Conservation (phyloP, 2,329 filamentous ascomycete species). For the Plenodomus lindquistii region DNA sequence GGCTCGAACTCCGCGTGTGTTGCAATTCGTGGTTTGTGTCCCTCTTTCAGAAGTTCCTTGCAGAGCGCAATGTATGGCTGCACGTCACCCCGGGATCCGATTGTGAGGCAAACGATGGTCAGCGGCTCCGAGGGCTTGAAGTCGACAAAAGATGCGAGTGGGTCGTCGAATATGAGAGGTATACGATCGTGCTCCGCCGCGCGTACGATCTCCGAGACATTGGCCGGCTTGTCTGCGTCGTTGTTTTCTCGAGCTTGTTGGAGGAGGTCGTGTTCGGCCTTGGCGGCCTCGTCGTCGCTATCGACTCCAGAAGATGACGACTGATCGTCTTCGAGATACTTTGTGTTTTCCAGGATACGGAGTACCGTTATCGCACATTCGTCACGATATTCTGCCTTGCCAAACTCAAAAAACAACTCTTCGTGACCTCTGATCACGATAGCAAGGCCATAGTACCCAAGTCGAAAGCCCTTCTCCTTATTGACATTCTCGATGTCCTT, state of each 20-base stretch:
- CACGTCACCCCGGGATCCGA: constrained; percentile 92
- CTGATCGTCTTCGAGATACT: constrained; percentile 71
- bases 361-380: constrained; percentile 85
- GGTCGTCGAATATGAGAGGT: constrained; percentile 86
- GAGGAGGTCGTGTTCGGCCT: constrained; percentile 78
- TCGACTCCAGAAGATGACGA: constrained; percentile 69
- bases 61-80: constrained; percentile 97
- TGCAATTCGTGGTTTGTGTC: constrained; percentile 83
- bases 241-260: constrained; percentile 67
- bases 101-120: constrained; percentile 89
- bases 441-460: constrained; percentile 87
- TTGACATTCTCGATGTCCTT: constrained; percentile 91
- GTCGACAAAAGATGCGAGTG: constrained; percentile 82
- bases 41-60: constrained; percentile 85
- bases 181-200: constrained; percentile 59
- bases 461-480: constrained; percentile 92
- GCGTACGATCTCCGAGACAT: constrained; percentile 34
- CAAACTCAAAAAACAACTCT: constrained; percentile 95
- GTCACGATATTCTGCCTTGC: constrained; percentile 74
- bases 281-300: constrained; percentile 72
- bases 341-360: constrained; percentile 72
- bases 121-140: constrained; percentile 84
- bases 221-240: constrained; percentile 20
- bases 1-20: constrained; percentile 87
- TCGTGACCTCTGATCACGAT: constrained; percentile 93